Percentiles rank a stretch among this genome's conserved stretches.
These are phyloP conservation scores for Xylaria bambusicola DNA, from an alignment of 495 filamentous ascomycete genomes.

Conservation along the genomic window DNA sequence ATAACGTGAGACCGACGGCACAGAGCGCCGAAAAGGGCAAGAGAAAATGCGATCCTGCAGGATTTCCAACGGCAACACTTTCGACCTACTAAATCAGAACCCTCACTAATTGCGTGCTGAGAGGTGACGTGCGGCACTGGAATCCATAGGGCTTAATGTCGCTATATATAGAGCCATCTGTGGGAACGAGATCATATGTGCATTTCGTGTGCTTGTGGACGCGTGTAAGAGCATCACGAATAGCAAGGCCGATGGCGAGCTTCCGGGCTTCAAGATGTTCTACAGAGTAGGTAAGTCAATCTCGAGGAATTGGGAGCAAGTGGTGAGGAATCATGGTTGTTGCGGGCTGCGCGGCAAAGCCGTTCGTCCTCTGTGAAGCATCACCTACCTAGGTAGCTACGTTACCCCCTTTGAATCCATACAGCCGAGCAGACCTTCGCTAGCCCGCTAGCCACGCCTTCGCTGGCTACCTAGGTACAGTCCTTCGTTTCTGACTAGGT, in stretches of 20 bases:
- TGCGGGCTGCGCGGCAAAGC: too few species aligned
- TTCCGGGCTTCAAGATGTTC: too few species aligned
- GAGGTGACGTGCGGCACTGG: background rate
- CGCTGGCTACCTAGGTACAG: too few species aligned
- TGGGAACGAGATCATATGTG: background rate
- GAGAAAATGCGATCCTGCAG: slow-evolving; percentile 12
- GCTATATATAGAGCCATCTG: background rate
- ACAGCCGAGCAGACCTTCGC: too few species aligned
- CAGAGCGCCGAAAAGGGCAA: slow-evolving; percentile 5
- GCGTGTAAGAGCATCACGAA: background rate
- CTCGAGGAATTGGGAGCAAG: too few species aligned
- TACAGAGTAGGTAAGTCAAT: too few species aligned
- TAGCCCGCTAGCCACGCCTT: too few species aligned
- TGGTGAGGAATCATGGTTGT: too few species aligned
- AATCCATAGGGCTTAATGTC: background rate
- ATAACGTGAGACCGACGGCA: background rate
- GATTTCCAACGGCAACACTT: background rate
- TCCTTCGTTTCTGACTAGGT: too few species aligned
- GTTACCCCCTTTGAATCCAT: too few species aligned
- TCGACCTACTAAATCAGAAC: background rate
- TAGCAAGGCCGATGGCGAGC: background rate
- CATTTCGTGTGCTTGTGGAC: background rate
- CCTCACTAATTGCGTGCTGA: background rate
- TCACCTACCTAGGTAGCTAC: too few species aligned
- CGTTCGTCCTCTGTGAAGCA: too few species aligned